These are phyloP conservation scores for Pseudocercospora musae DNA, from an alignment of 2,329 filamentous ascomycete genomes.

Conservation along the genomic window DNA sequence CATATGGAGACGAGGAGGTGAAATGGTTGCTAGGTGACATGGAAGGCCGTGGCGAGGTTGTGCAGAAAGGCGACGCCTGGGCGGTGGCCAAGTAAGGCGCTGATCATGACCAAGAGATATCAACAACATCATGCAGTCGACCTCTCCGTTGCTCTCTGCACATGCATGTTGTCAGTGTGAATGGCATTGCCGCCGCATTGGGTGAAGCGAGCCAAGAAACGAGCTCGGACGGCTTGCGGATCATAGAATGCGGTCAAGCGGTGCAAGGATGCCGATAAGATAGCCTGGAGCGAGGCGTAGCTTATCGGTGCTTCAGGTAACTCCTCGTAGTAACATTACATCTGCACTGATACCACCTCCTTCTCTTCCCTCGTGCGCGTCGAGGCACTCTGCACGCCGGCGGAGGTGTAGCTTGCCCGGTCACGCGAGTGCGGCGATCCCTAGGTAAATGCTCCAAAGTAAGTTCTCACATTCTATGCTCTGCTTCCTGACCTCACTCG, in stretches of 20 bases:
- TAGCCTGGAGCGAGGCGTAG: background rate
- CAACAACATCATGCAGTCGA: background rate
- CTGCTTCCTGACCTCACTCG: background rate
- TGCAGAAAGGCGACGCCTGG: slow-evolving; percentile 34
- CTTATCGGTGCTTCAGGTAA: slow-evolving; percentile 3
- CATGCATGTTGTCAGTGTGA: background rate
- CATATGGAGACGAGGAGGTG: slow-evolving; percentile 85
- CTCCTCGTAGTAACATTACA: background rate
- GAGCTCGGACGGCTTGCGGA: background rate
- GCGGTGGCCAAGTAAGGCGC: slow-evolving; percentile 13
- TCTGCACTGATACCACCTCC: background rate
- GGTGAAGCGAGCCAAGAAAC: background rate
- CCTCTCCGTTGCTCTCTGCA: background rate
- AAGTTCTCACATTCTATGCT: background rate
- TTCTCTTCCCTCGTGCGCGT: background rate
- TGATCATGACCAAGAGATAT: background rate
- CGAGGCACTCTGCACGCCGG: background rate
- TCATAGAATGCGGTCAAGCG: background rate
- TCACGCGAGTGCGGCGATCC: background rate
- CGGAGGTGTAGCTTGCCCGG: background rate
- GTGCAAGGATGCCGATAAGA: slow-evolving; percentile 4
- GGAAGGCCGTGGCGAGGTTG: slow-evolving; percentile 68
- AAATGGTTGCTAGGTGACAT: slow-evolving; percentile 75
- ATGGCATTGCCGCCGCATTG: background rate
- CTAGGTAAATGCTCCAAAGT: background rate